Evolutionary conservation across 2,329 filamentous ascomycete genomes (phyloP).

Genomic region (Aspergillus chevalieri): DNA sequence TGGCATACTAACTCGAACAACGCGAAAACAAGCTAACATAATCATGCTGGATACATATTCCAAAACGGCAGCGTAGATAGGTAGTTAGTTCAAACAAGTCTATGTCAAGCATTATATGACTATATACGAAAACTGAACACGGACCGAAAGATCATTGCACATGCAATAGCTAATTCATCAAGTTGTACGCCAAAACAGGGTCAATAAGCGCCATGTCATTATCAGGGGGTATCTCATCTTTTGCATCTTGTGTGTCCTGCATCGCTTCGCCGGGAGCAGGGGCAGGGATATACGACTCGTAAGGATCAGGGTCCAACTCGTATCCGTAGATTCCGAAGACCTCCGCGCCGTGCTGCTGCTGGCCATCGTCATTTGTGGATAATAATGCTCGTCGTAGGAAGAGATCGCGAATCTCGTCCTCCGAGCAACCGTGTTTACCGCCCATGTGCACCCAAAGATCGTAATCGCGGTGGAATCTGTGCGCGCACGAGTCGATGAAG

Average conservation of each 20-base stretch:
- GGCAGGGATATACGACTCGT: conserved; percentile 7
- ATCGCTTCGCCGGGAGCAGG: conserved; percentile 2
- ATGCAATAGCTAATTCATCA: conserved; percentile 13
- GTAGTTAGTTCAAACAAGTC: no score
- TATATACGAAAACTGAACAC: no score
- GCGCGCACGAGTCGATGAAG: conserved; percentile 44
- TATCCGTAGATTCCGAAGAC: conserved; percentile 33
- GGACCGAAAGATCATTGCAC: no score
- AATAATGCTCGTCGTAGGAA: conserved; percentile 37
- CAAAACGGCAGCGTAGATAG: no score
- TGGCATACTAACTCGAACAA: no score
- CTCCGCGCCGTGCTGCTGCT: conserved; percentile 12
- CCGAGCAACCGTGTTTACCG: conserved; percentile 34
- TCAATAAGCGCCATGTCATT: conserved; percentile 31
- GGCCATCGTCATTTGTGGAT: conserved; percentile 16
- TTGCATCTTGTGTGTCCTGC: conserved; percentile 3
- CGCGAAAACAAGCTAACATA: no score
- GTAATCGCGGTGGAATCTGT: conserved; percentile 52
- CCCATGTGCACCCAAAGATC: conserved; percentile 54
- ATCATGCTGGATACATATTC: no score
- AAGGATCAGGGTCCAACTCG: conserved; percentile 18
- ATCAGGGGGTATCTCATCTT: conserved; percentile 24
- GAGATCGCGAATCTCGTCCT: conserved; percentile 35
- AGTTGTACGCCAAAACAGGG: conserved; percentile 26
- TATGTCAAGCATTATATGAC: no score